Base-by-base conservation (phyloP, 2,329 filamentous ascomycete species). In the Xylaria digitata region DNA sequence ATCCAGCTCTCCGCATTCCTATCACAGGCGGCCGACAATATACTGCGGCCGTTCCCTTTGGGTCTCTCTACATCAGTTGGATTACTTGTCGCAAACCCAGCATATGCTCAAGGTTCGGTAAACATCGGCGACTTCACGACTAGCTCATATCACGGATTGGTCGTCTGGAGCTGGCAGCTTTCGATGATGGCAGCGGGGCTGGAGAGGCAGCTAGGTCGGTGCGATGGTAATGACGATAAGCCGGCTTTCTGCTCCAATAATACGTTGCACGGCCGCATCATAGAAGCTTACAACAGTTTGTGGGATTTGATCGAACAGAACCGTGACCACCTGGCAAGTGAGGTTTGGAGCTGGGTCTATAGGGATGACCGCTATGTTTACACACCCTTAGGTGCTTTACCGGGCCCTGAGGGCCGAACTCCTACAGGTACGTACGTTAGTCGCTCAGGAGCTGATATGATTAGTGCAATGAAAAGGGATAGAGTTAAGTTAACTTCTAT, bases 291-390 rank as follows among this genome's bases (percentile, higher is more conserved):
- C 70, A 88, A 87, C 67, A 76, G 80, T 3, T 80, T 90, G 0
- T 90, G 88, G 88, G 84, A 89, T 70, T 78, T 83, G 0, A 88
- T 90, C 37, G 86, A 89, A 34, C 79, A 78, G 0, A 90, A 90
- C 65, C 67, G 70, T 2, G 77, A 75, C 2, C 80, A 86, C 61
- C 75, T 90, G 15, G 85, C 84, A 64, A 80, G 80, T 1, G 88
- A 90, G 72, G 86, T 90, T 0, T 90, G 89, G 88, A 87, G 84
- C 57, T 90, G 87, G 87, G 79, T 80, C 7, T 89, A 86, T 67
- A 76, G 75, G 30, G 77, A 83, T 66, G 82, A 76, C 1, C 75
- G 74, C 7, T 89, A 85, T 72, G 70, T 81, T 42, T 82, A 83
- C 50, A 81, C 81, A 60, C 83, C 85, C 26, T 74, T 89, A 55